Conservation (phyloP, 352 stramenopile genomes). For the Pythium coloratum region DNA sequence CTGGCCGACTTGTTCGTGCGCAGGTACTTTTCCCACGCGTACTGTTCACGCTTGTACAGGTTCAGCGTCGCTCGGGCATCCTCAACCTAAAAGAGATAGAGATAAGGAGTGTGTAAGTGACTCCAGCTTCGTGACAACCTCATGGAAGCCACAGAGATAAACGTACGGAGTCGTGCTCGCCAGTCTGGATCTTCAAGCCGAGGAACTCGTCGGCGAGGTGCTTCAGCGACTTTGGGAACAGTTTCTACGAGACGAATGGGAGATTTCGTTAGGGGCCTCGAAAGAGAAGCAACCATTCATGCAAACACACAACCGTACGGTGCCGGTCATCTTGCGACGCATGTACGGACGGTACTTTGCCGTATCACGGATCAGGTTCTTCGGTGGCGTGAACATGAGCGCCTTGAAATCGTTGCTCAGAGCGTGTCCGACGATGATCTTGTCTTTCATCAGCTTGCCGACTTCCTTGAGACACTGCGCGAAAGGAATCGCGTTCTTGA, state of each 20-base stretch:
- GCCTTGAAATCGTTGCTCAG: conserved; percentile 88
- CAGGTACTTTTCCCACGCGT: conserved; percentile 84
- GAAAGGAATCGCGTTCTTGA: conserved; percentile 81
- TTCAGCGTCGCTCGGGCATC: conserved; percentile 74
- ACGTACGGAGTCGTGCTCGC: conserved; percentile 84
- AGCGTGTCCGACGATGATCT: conserved; percentile 81
- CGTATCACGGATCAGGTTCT: conserved; percentile 79
- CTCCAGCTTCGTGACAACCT: neutral
- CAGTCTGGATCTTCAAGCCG: conserved; percentile 65
- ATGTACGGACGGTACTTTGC: conserved; percentile 86
- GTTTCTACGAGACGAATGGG: conserved; percentile 49
- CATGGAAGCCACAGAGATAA: neutral
- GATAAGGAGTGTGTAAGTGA: neutral
- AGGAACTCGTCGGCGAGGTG: conserved; percentile 72
- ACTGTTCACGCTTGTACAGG: conserved; percentile 85
- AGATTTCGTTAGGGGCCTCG: neutral
- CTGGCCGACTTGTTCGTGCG: conserved; percentile 57
- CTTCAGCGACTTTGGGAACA: conserved; percentile 83
- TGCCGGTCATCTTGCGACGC: conserved; percentile 82
- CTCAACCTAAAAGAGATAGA: conserved; percentile 44
- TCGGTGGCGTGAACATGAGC: conserved; percentile 83
- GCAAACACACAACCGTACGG: conserved; percentile 31
- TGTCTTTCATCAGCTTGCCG: conserved; percentile 75
- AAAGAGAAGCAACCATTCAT: neutral
- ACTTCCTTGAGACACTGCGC: conserved; percentile 81